phyloP scores from a whole-genome alignment of 2,329 filamentous ascomycete genomes.

The Fusarium begoniae region DNA sequence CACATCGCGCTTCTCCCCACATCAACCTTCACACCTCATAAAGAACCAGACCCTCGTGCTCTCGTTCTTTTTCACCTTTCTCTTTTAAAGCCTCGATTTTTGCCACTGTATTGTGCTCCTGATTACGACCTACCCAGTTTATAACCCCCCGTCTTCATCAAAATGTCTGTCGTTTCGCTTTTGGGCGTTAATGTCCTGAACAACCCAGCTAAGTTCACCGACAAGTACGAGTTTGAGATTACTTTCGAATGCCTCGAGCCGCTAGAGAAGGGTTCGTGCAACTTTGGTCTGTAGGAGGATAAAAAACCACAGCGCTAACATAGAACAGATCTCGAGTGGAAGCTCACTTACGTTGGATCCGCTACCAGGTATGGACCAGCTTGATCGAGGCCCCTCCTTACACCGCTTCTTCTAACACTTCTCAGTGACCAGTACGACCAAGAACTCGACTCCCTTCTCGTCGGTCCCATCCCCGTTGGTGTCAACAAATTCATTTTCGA shows the following conservation, averaged over 20 bases:
- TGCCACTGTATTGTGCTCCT: not conserved
- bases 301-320: conserved; percentile 27
- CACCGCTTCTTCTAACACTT: conserved; percentile 34
- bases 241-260: conserved; percentile 98
- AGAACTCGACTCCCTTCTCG: conserved; percentile 95
- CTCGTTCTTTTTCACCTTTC: not conserved
- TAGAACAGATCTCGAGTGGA: conserved; percentile 91
- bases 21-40: conserved; percentile 4
- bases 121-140: not conserved
- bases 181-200: conserved; percentile 96
- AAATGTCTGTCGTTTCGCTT: conserved; percentile 95
- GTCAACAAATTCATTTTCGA: conserved; percentile 99
- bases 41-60: conserved; percentile 3
- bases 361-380: conserved; percentile 82
- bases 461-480: conserved; percentile 95
- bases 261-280: conserved; percentile 81
- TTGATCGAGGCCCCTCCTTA: conserved; percentile 11
- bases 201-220: conserved; percentile 94
- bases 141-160: conserved; percentile 29
- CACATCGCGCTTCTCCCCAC: conserved; percentile 9
- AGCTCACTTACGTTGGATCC: conserved; percentile 97
- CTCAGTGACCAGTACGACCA: conserved; percentile 93
- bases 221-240: conserved; percentile 96
- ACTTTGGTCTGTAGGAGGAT: not conserved
- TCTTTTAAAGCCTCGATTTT: not conserved